These are phyloP conservation scores for Venturia effusa DNA, from an alignment of 2,329 filamentous ascomycete genomes.

Conservation along the genomic window DNA sequence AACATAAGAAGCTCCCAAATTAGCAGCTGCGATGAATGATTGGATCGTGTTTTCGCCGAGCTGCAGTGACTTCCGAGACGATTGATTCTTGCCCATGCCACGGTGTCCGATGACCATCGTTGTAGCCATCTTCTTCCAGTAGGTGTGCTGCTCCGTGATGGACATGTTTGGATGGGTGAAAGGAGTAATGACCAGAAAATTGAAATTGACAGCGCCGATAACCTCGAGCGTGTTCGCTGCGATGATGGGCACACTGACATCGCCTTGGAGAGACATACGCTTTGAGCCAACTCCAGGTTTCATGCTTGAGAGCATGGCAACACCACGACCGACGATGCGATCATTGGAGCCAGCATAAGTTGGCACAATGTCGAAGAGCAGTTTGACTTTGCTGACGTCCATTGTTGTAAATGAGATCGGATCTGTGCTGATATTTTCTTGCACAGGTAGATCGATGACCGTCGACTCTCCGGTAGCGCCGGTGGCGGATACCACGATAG, in stretches of 20 bases:
- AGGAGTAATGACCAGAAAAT: conserved; percentile 88
- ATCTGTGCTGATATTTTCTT: conserved; percentile 88
- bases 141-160: conserved; percentile 80
- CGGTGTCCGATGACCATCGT: conserved; percentile 72
- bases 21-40: conserved; percentile 93
- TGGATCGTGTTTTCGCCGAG: conserved; percentile 92
- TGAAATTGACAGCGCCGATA: conserved; percentile 92
- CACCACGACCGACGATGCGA: conserved; percentile 75
- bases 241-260: conserved; percentile 84
- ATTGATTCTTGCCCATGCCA: conserved; percentile 81
- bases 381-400: conserved; percentile 70
- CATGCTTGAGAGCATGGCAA: conserved; percentile 77
- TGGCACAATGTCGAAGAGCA: conserved; percentile 89
- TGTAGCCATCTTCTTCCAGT: conserved; percentile 86
- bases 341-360: conserved; percentile 81
- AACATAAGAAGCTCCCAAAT: conserved; percentile 67
- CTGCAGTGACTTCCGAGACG: conserved; percentile 75
- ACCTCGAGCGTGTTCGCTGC: conserved; percentile 73
- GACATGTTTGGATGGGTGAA: conserved; percentile 92
- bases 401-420: conserved; percentile 79
- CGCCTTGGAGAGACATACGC: conserved; percentile 84
- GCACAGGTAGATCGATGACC: conserved; percentile 82
- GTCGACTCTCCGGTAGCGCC: conserved; percentile 80
- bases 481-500: conserved; percentile 76
- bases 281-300: conserved; percentile 74